Percentiles rank a stretch among this genome's conserved stretches.
Conservation (phyloP, 805 yeast species). For the Maudiozyma turicensis region DNA sequence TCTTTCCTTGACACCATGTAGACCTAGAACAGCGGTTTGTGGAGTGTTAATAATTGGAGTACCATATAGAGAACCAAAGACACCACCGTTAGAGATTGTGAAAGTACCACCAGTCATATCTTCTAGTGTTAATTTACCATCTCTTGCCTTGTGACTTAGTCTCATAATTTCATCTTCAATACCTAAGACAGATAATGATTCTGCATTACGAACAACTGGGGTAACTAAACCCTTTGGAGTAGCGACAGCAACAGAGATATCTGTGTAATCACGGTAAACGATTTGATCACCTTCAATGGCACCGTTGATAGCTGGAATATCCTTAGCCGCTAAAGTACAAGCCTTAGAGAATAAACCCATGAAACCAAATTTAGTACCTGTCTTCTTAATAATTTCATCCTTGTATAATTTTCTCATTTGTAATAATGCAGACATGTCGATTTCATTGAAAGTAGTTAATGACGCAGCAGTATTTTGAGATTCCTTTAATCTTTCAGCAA, state of each 20-base stretch:
- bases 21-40: conserved; percentile 94
- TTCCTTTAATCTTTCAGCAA: conserved; percentile 98
- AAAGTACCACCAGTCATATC: conserved; percentile 99
- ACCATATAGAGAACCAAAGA: conserved; percentile 94
- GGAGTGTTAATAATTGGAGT: conserved; percentile 98
- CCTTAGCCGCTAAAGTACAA: conserved; percentile 83
- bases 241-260: conserved; percentile 93
- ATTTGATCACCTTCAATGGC: conserved; percentile 90
- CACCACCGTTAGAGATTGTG: conserved; percentile 98
- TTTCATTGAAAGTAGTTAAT: conserved; percentile 95
- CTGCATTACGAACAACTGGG: conserved; percentile 95
- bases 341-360: conserved; percentile 99
- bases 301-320: conserved; percentile 90
- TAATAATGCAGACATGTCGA: conserved; percentile 86
- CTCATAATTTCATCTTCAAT: conserved; percentile 77
- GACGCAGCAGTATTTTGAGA: conserved; percentile 98
- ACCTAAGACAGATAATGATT: conserved; percentile 76
- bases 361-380: conserved; percentile 93
- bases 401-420: conserved; percentile 94
- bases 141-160: conserved; percentile 90
- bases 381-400: conserved; percentile 89
- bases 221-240: conserved; percentile 99
- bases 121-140: conserved; percentile 89
- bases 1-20: conserved; percentile 96
- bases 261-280: conserved; percentile 93